These are phyloP conservation scores for Monosporozyma servazzii DNA, from an alignment of 805 yeast genomes.

Conservation along the genomic window DNA sequence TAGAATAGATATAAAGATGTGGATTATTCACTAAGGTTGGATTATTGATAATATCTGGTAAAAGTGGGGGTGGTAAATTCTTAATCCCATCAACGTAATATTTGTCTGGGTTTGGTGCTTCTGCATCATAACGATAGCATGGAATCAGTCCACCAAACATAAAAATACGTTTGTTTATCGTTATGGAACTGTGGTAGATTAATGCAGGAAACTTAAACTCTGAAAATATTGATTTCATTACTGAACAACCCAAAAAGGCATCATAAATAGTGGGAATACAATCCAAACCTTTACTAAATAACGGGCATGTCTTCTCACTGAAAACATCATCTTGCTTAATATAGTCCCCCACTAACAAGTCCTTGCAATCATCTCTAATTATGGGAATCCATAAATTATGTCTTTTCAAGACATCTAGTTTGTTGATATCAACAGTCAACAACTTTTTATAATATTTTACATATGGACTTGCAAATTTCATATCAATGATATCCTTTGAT, in stretches of 20 bases:
- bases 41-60: slow-evolving; percentile 33
- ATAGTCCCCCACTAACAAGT: slow-evolving; percentile 3
- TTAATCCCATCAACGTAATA: slow-evolving; percentile 32
- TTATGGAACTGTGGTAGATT: slow-evolving; percentile 37
- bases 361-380: slow-evolving; percentile 9
- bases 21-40: slow-evolving; percentile 36
- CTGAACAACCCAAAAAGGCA: slow-evolving; percentile 20
- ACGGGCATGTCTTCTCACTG: slow-evolving; percentile 14
- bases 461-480: slow-evolving; percentile 12
- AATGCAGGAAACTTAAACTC: slow-evolving; percentile 35
- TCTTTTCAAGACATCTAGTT: slow-evolving; percentile 12
- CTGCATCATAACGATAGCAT: slow-evolving; percentile 18
- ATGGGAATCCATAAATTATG: slow-evolving; percentile 28
- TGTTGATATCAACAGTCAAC: slow-evolving; percentile 14
- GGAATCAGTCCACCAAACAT: slow-evolving; percentile 39
- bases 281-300: slow-evolving; percentile 19
- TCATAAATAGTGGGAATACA: slow-evolving; percentile 19
- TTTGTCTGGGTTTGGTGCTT: slow-evolving; percentile 29
- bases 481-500: not conserved
- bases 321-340: slow-evolving; percentile 5
- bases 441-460: slow-evolving; percentile 19
- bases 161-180: slow-evolving; percentile 32
- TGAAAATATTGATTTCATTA: slow-evolving; percentile 30
- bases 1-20: slow-evolving; percentile 31
- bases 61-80: slow-evolving; percentile 40